A percentile compares a stretch with the other conserved stretches of the same genome.
These are phyloP conservation scores for Endocladia muricata DNA, from an alignment of 31 red algal genomes.

Conservation along the genomic window DNA sequence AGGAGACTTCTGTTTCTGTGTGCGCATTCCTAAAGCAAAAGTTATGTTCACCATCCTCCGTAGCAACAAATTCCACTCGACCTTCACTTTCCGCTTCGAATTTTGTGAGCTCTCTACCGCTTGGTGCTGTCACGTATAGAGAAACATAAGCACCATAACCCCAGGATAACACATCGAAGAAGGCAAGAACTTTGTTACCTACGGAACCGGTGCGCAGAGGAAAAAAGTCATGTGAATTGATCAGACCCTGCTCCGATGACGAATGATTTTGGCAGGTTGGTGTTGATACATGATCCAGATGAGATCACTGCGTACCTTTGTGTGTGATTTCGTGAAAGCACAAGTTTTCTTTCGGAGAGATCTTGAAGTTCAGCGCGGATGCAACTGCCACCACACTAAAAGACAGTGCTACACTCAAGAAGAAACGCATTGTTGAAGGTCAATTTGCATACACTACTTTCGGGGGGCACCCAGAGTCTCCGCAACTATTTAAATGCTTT, in stretches of 20 bases:
- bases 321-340: constrained; percentile 91
- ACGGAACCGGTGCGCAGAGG: neutral
- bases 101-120: constrained; percentile 59
- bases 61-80: constrained; percentile 72
- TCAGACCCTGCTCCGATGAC: neutral
- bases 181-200: constrained; percentile 84
- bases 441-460: too few relatives aligned
- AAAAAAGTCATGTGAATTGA: neutral
- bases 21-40: constrained; percentile 85
- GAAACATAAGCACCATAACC: constrained; percentile 83
- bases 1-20: constrained; percentile 79
- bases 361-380: constrained; percentile 67
- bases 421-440: too few relatives aligned
- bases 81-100: constrained; percentile 80
- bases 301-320: constrained; percentile 49
- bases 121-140: constrained; percentile 59
- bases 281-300: too few relatives aligned
- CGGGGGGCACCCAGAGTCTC: too few relatives aligned
- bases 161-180: constrained; percentile 87
- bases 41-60: constrained; percentile 77
- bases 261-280: too few relatives aligned
- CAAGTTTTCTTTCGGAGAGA: constrained; percentile 63
- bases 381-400: too few relatives aligned
- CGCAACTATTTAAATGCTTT: too few relatives aligned
- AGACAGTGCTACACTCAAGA: too few relatives aligned